Evolutionary conservation across 805 yeast genomes (phyloP), one percentile per base, ranked within the genome.

Genomic region (Candida silvatica): DNA sequence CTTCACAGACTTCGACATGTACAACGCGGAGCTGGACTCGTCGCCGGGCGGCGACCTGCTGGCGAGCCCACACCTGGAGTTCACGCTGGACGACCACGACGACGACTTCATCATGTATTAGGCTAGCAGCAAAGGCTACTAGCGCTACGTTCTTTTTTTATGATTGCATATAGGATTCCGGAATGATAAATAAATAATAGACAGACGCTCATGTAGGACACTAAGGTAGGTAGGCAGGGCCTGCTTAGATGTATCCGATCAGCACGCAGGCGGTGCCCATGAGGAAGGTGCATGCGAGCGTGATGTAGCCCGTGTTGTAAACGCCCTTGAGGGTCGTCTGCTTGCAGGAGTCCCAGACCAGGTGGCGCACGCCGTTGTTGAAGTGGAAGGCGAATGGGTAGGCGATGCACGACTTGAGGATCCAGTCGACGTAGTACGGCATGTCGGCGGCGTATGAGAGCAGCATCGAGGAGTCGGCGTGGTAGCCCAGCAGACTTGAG

Each of bases 321-420:
- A 92, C 96, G 47, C 95, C 97, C 54, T 80, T 75, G 48, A 84
- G 53, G 42, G 87, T 72, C 56, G 90, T 71, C 60, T 80, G 83
- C 47, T 65, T 68, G 58, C 95, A 95, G 36, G 77, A 58, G 59
- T 92, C 98, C 98, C 98, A 92, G 37, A 84, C 54, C 61, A 90
- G 66, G 60, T 92, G 98, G 73, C 98, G 85, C 44, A 90, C 41
- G 50, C 97, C 97, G 58, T 88, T 86, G 57, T 69, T 74, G 31
- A 72, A 52, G 62, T 92, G 98, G 80, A 74, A 87, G 20, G 82
- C 81, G 61, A 92, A 86, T 46, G 96, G 88, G 66, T 74, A 74
- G 6, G 92, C 76, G 53, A 80, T 74, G 27, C 74, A 52, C 34
- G 80, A 77, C 68, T 92, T 92, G 39, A 75, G 63, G 17, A 68